Conservation (phyloP, 345 rosid species). For the Dipteronia dyeriana region DNA sequence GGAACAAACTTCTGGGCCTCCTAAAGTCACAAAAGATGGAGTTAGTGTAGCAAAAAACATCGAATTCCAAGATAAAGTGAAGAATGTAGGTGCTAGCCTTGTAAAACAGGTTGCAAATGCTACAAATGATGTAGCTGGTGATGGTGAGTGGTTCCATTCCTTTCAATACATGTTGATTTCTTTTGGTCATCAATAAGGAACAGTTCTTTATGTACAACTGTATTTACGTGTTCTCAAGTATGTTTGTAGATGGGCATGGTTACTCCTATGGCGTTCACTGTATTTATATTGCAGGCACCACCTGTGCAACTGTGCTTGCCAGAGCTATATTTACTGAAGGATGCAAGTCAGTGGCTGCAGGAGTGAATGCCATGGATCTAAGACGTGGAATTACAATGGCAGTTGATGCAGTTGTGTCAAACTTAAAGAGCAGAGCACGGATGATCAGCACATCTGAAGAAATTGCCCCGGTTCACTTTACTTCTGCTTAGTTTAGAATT, state of each 20-base stretch:
- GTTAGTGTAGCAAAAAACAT: constrained; percentile 60
- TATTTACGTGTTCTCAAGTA: neutral
- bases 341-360: constrained; percentile 56
- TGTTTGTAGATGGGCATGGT: neutral
- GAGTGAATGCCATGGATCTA: constrained; percentile 56
- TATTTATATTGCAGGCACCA: constrained; percentile 38
- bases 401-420: constrained; percentile 45
- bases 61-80: constrained; percentile 49
- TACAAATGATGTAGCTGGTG: constrained; percentile 55
- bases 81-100: constrained; percentile 56
- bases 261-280: neutral
- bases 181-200: neutral
- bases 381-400: constrained; percentile 57
- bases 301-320: constrained; percentile 50
- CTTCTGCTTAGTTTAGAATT: neutral
- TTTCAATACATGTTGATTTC: neutral
- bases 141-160: constrained; percentile 31
- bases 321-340: constrained; percentile 50
- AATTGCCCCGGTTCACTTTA: constrained; percentile 24
- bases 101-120: constrained; percentile 63
- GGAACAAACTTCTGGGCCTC: constrained; percentile 59
- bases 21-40: constrained; percentile 63
- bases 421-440: constrained; percentile 45
- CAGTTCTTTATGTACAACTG: neutral
- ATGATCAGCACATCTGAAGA: constrained; percentile 58